Conservation (phyloP, 805 yeast genomes). For the Candida adriatica region DNA sequence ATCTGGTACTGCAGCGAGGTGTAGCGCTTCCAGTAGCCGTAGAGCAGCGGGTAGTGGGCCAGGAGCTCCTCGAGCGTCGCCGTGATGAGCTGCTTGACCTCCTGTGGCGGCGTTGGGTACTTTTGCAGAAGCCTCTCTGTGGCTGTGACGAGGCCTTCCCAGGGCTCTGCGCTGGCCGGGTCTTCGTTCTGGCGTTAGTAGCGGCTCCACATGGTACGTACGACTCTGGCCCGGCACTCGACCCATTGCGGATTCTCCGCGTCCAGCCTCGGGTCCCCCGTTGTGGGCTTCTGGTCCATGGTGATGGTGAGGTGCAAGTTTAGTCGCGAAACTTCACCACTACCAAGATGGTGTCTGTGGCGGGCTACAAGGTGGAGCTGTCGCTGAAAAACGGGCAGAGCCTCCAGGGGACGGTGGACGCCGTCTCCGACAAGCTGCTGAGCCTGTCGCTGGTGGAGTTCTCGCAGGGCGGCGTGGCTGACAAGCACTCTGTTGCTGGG, state of each 20-base stretch:
- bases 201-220: slow-evolving; percentile 1
- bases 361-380: slow-evolving; percentile 9
- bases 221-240: slow-evolving; percentile 18
- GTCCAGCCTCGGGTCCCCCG: slow-evolving; percentile 13
- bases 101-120: slow-evolving; percentile 27
- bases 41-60: slow-evolving; percentile 48
- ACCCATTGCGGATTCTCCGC: slow-evolving; percentile 22
- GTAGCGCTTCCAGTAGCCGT: slow-evolving; percentile 60
- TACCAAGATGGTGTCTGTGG: slow-evolving; percentile 11
- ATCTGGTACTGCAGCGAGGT: slow-evolving; percentile 49
- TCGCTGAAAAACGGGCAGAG: slow-evolving; percentile 6
- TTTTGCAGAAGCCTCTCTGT: slow-evolving; percentile 28
- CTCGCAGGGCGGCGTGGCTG: slow-evolving; percentile 28
- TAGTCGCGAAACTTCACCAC: neutral
- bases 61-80: slow-evolving; percentile 37
- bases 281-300: neutral
- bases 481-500: slow-evolving; percentile 26
- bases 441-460: slow-evolving; percentile 37
- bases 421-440: slow-evolving; percentile 31
- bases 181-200: slow-evolving; percentile 8
- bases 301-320: neutral
- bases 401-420: slow-evolving; percentile 13
- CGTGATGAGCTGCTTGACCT: slow-evolving; percentile 25
- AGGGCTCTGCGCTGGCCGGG: slow-evolving; percentile 28
- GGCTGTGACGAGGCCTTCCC: slow-evolving; percentile 33